phyloP scores from a whole-genome alignment of 352 stramenopile species.

The Phytophthora tubulina region DNA sequence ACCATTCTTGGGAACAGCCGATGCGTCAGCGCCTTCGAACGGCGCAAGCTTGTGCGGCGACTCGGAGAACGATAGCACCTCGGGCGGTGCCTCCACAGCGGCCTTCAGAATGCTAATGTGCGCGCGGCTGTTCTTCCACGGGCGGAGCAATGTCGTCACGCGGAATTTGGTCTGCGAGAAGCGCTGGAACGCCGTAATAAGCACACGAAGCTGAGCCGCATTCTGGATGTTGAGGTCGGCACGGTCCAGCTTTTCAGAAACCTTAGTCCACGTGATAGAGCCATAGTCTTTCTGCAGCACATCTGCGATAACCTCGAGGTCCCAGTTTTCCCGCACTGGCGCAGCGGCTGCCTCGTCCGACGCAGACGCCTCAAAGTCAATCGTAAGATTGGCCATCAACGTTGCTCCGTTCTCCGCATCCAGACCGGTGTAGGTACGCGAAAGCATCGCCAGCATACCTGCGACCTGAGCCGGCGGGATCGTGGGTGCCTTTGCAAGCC shows the following conservation, averaged over 20 bases:
- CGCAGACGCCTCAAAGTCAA: slow-evolving; percentile 68
- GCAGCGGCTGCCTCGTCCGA: slow-evolving; percentile 39
- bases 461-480: slow-evolving; percentile 90
- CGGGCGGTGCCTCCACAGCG: slow-evolving; percentile 80
- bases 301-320: slow-evolving; percentile 88
- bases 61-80: slow-evolving; percentile 85
- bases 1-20: slow-evolving; percentile 85
- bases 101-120: slow-evolving; percentile 83
- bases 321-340: slow-evolving; percentile 66
- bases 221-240: slow-evolving; percentile 78
- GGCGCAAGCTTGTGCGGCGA: slow-evolving; percentile 83
- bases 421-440: slow-evolving; percentile 79
- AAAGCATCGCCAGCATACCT: slow-evolving; percentile 90
- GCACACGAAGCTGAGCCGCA: slow-evolving; percentile 67
- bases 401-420: slow-evolving; percentile 76
- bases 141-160: slow-evolving; percentile 70
- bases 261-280: slow-evolving; percentile 89
- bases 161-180: slow-evolving; percentile 88
- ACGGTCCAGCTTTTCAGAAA: slow-evolving; percentile 86
- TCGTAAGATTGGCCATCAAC: slow-evolving; percentile 84
- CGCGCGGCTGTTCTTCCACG: slow-evolving; percentile 83
- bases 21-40: slow-evolving; percentile 89
- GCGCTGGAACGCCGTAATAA: slow-evolving; percentile 83
- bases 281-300: slow-evolving; percentile 87
- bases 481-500: slow-evolving; percentile 78